phyloP scores from a whole-genome alignment of 2,329 filamentous ascomycete species.

The Colletotrichum eremochloae region DNA sequence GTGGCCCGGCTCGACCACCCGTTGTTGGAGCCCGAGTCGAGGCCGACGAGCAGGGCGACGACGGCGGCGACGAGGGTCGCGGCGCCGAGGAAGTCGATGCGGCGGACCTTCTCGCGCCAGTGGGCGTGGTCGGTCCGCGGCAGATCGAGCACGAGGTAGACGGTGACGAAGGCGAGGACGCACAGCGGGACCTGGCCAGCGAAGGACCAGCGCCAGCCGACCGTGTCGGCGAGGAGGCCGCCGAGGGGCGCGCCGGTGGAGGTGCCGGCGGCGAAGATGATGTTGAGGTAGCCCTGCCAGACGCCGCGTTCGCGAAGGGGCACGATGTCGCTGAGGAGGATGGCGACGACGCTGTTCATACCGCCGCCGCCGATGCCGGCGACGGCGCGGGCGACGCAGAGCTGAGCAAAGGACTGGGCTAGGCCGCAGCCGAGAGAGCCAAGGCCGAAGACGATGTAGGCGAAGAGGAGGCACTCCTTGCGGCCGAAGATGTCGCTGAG shows the following conservation, averaged over 20 bases:
- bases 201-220: slow-evolving; percentile 84
- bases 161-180: slow-evolving; percentile 72
- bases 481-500: slow-evolving; percentile 79
- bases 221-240: slow-evolving; percentile 77
- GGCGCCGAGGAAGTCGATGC: slow-evolving; percentile 82
- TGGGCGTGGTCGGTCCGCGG: slow-evolving; percentile 69
- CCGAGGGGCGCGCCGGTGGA: slow-evolving; percentile 78
- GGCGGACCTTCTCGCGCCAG: slow-evolving; percentile 75
- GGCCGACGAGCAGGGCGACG: slow-evolving; percentile 73
- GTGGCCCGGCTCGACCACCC: slow-evolving; percentile 74
- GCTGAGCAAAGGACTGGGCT: slow-evolving; percentile 72
- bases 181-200: slow-evolving; percentile 78
- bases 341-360: slow-evolving; percentile 77
- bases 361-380: slow-evolving; percentile 75
- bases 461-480: slow-evolving; percentile 74
- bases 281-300: slow-evolving; percentile 81
- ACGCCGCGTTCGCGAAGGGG: slow-evolving; percentile 76
- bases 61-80: slow-evolving; percentile 75
- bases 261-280: slow-evolving; percentile 78
- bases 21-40: slow-evolving; percentile 80
- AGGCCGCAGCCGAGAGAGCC: slow-evolving; percentile 75
- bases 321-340: slow-evolving; percentile 79
- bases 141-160: slow-evolving; percentile 72
- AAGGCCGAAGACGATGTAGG: slow-evolving; percentile 73
- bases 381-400: slow-evolving; percentile 72